Evolutionary conservation across 306 rosid species (phyloP).

Genomic region (Sicyos edulis): DNA sequence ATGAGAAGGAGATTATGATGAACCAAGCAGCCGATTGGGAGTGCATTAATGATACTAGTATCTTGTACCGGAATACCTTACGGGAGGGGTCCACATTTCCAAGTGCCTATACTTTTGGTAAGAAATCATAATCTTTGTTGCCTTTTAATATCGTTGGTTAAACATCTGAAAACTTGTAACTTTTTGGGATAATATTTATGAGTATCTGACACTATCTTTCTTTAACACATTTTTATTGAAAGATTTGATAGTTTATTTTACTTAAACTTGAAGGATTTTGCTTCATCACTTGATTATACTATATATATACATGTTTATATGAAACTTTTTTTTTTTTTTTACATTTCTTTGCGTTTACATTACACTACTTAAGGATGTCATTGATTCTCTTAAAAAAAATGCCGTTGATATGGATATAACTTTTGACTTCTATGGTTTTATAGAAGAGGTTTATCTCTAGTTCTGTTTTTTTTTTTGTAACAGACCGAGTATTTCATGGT

Average conservation of each 20-base stretch:
- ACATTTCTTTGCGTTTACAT: neutral
- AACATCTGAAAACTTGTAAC: conserved; percentile 1
- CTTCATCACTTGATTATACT: neutral
- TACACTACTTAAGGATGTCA: neutral
- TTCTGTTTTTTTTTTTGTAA: conserved; percentile 13
- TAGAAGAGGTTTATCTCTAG: conserved; percentile 17
- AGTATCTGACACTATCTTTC: neutral
- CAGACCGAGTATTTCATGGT: conserved; percentile 85
- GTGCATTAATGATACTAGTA: conserved; percentile 85
- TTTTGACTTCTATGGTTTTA: conserved; percentile 18
- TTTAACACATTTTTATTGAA: neutral
- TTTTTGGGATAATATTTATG: neutral
- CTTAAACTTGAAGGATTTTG: neutral
- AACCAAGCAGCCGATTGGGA: conserved; percentile 94
- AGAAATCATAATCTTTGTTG: conserved; percentile 17
- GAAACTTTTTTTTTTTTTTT: neutral
- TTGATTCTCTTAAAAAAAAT: neutral
- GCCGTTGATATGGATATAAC: neutral
- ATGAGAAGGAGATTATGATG: conserved; percentile 58
- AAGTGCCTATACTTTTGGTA: conserved; percentile 90
- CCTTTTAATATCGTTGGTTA: neutral
- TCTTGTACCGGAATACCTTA: conserved; percentile 80
- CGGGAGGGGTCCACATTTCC: conserved; percentile 99
- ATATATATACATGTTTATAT: neutral
- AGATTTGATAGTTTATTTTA: neutral